phyloP scores from a whole-genome alignment of 1,139 yeast species.

The Taphrina populina region DNA sequence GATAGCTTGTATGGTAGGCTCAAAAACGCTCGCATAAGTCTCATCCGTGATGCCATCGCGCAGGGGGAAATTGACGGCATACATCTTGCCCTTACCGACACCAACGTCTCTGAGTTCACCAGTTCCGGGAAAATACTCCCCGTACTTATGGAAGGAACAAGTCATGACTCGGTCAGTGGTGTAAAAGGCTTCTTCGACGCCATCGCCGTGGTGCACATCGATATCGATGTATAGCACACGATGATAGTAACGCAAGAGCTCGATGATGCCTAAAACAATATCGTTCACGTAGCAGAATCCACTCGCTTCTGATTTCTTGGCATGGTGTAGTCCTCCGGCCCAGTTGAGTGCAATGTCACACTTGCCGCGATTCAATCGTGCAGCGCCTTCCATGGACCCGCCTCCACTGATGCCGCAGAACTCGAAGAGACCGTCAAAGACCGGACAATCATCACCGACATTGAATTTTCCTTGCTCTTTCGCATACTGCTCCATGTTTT shows the following conservation, averaged over 20 bases:
- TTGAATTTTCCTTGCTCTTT: conserved; percentile 93
- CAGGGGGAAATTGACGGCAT: conserved; percentile 82
- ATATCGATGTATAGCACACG: conserved; percentile 94
- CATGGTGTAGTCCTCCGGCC: conserved; percentile 91
- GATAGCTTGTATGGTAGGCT: conserved; percentile 75
- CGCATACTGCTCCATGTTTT: conserved; percentile 83
- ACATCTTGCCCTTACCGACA: conserved; percentile 83
- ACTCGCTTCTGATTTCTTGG: conserved; percentile 90
- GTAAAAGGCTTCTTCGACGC: conserved; percentile 96
- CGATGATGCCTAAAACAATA: conserved; percentile 86
- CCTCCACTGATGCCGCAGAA: conserved; percentile 94
- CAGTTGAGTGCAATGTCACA: conserved; percentile 95
- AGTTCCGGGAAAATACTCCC: conserved; percentile 95
- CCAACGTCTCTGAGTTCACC: conserved; percentile 89
- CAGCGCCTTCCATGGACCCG: conserved; percentile 96
- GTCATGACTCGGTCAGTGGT: conserved; percentile 97
- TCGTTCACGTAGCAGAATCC: conserved; percentile 94
- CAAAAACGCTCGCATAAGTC: conserved; percentile 80
- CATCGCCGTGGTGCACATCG: conserved; percentile 98
- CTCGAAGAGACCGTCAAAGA: conserved; percentile 92
- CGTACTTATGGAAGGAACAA: conserved; percentile 93
- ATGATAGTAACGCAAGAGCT: conserved; percentile 84
- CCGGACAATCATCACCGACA: conserved; percentile 97
- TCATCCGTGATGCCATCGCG: conserved; percentile 92
- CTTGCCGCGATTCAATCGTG: conserved; percentile 84